A percentile compares a stretch with the other conserved stretches of the same genome.
Evolutionary conservation across 176 grass and related monocot species (phyloP).

Genomic region (Zea mays): DNA sequence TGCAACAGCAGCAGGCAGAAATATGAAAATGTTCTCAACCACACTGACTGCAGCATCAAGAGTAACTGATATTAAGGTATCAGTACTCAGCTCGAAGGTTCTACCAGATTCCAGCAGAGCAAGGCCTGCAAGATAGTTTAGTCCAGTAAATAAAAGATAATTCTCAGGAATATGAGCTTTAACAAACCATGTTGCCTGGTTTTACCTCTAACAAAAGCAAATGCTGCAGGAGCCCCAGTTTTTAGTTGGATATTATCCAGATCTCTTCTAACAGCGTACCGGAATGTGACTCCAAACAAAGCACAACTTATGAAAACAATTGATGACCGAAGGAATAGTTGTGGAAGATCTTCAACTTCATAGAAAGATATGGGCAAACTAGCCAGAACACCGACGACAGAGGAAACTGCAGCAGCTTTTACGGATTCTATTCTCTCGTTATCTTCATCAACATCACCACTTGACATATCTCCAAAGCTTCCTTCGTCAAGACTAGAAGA

Average conservation of each 20-base stretch:
- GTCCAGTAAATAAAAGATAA: constrained; percentile 25
- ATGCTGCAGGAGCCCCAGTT: constrained; percentile 61
- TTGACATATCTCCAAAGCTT: constrained; percentile 35
- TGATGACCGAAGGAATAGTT: constrained; percentile 56
- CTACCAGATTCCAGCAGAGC: constrained; percentile 55
- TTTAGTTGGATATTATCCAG: constrained; percentile 83
- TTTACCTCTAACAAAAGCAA: constrained; percentile 79
- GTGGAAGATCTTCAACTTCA: constrained; percentile 50
- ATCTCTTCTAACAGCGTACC: constrained; percentile 79
- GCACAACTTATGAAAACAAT: constrained; percentile 67
- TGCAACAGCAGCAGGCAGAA: constrained; percentile 76
- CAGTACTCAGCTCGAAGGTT: constrained; percentile 51
- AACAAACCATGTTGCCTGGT: constrained; percentile 29
- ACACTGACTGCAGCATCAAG: constrained; percentile 59
- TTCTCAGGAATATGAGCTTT: constrained; percentile 25
- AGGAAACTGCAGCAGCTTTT: constrained; percentile 73
- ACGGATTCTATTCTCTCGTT: constrained; percentile 74
- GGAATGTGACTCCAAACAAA: constrained; percentile 80
- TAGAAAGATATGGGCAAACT: constrained; percentile 83
- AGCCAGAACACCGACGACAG: constrained; percentile 59
- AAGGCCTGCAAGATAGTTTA: constrained; percentile 62
- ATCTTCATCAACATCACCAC: constrained; percentile 49
- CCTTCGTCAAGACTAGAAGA: constrained; percentile 49
- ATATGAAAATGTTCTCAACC: constrained; percentile 73
- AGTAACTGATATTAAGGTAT: constrained; percentile 54